A percentile compares a stretch with the other conserved stretches of the same genome.
phyloP scores from a whole-genome alignment of 192 early-diverging fungal species.

The Fimicolochytrium jonesii region DNA sequence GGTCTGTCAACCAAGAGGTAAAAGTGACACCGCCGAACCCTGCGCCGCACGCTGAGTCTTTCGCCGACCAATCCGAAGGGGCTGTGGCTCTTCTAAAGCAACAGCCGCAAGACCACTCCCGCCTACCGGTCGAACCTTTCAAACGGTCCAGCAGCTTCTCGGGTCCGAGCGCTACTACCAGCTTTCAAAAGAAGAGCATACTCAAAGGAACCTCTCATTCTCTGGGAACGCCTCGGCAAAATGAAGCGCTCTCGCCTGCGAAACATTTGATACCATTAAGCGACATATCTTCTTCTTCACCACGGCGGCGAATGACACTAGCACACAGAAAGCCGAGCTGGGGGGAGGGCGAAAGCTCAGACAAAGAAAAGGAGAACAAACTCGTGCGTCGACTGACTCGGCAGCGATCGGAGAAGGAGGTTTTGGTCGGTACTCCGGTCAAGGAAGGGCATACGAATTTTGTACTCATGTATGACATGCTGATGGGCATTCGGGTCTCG shows the following conservation, averaged over 20 bases:
- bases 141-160: not conserved
- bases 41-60: too few relatives aligned
- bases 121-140: too few relatives aligned
- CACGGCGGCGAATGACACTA: too few relatives aligned
- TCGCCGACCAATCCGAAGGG: too few relatives aligned
- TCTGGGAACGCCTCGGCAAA: not conserved
- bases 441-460: slow-evolving; percentile 91
- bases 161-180: not conserved
- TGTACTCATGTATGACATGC: slow-evolving; percentile 97
- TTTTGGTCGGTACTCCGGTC: slow-evolving; percentile 76
- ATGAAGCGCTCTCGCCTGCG: not conserved
- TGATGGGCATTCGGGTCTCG: slow-evolving; percentile 89
- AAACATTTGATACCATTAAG: not conserved
- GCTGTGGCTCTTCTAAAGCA: too few relatives aligned
- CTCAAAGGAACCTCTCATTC: slow-evolving; percentile 1
- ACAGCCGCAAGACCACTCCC: too few relatives aligned
- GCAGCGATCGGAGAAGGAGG: slow-evolving; percentile 32
- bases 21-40: too few relatives aligned
- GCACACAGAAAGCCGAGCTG: too few relatives aligned
- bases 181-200: too few relatives aligned
- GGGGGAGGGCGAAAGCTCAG: not conserved
- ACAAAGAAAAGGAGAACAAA: not conserved
- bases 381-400: slow-evolving; percentile 10
- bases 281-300: too few relatives aligned
- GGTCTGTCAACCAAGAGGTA: too few relatives aligned